Base-by-base conservation (phyloP, 495 filamentous ascomycete genomes). In the Chaetomium fimeti region DNA sequence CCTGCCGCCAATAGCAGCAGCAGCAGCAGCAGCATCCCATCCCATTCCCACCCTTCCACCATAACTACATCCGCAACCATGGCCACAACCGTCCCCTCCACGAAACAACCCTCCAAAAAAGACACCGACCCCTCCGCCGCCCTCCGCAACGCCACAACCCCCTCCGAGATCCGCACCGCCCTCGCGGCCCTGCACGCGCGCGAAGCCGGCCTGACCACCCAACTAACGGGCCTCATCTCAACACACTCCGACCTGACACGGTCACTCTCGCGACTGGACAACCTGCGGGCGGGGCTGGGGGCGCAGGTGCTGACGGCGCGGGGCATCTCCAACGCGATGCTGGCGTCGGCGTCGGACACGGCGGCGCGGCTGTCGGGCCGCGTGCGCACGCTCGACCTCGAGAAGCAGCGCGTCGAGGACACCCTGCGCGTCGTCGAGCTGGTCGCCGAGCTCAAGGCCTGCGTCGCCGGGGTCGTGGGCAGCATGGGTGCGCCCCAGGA, bases 401-500 rank as follows among this genome's bases (percentile, higher is more conserved):
- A 98, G 76, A 93, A 98, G 77, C 85, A 88, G 13, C 84, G 91
- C 32, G 95, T 98, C 9, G 90, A 92, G 68, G 87, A 90, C 27
- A 98, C 95, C 8, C 78, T 98, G 55, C 87, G 88, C 42, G 92
- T 98, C 25, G 94, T 98, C 5, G 93, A 97, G 71, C 93, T 96
- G 74, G 95, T 98, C 6, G 88, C 91, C 9, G 94, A 98, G 78
- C 88, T 98, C 54, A 97, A 97, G 75, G 87, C 93, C 8, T 98
- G 94, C 71, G 91, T 98, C 47, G 84, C 97, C 22, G 95, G 94
- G n/a, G 92, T 98, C 28, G 86, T 91, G 16, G 93, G 91, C 20
- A 93, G 90, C 47, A 98, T 98, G 94, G 95, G 94, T 15, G 94
- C 92, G 2, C 89, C 95, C 45, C 94, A 98, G 75, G 95, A 98